Conservation (phyloP, 139 green algal species). For the Auxenochlorella pyrenoidosa region DNA sequence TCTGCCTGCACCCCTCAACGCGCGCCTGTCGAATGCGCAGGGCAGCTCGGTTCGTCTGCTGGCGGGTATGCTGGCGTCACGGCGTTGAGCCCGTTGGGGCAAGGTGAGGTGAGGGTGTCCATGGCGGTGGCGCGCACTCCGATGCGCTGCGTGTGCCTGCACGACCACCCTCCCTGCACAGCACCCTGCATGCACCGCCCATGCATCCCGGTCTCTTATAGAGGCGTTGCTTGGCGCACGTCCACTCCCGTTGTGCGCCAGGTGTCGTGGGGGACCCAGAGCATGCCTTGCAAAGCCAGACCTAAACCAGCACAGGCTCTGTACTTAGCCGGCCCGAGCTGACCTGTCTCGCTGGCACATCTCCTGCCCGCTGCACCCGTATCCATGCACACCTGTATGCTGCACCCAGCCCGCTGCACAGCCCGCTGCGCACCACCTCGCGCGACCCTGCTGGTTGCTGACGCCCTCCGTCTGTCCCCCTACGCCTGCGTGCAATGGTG, state of each 20-base stretch:
- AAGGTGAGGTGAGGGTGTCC: too few relatives aligned
- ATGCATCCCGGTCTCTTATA: conserved; percentile 21
- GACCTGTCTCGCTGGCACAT: conserved; percentile 65
- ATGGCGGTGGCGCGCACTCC: too few relatives aligned
- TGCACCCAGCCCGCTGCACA: background rate
- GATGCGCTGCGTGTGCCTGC: too few relatives aligned
- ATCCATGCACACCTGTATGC: too few relatives aligned
- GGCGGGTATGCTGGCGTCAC: background rate
- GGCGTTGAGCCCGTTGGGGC: background rate
- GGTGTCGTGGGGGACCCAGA: conserved; percentile 50
- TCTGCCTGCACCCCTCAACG: too few relatives aligned
- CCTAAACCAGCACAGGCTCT: conserved; percentile 52
- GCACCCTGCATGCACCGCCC: background rate
- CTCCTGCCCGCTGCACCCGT: background rate
- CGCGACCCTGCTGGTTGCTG: too few relatives aligned
- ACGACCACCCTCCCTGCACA: too few relatives aligned
- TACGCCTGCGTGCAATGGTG: too few relatives aligned
- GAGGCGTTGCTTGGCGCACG: conserved; percentile 53
- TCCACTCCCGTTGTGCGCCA: conserved; percentile 24
- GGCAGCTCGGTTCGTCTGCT: background rate
- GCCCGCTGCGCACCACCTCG: background rate
- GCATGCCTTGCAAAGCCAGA: conserved; percentile 36
- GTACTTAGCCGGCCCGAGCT: conserved; percentile 36
- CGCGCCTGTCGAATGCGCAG: background rate
- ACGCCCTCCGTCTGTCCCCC: too few relatives aligned